Base-by-base conservation (phyloP, 345 rosid genomes). In the Euphorbia tirucalli region DNA sequence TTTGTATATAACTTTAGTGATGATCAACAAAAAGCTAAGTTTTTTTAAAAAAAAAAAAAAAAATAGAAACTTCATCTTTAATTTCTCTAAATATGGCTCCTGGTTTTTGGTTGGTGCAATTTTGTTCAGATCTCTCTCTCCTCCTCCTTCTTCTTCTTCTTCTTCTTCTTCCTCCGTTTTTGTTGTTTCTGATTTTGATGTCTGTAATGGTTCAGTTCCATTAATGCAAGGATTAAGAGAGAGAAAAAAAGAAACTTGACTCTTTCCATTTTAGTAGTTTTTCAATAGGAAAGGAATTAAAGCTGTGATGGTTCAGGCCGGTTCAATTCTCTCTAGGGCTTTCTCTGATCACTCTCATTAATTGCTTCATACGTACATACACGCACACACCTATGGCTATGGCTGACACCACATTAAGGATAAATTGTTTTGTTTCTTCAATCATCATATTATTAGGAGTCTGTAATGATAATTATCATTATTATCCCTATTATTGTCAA, bases 251-350 rank as follows among this genome's bases (percentile, higher is more conserved):
- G 72, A 63, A 62, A 43, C 52, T 64, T 70, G 48, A 22, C 44
- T 54, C 73, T 77, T 71, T 76, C 54, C 70, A n/a, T 61, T 61
- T 64, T 41, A 69, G 66, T 71, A 70, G 41, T 35, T 24, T 66
- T 7, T 9, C 54, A 61, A 48, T 21, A 41, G 62, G 72, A 72
- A 31, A 1, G 31, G 31, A 46, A 31, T 31, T 69, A 74, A 72
- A 56, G 74, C 81, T 82, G 78, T 49, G 62, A 24, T 63, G n/a
- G n/a, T n/a, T n/a, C n/a, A n/a, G n/a, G n/a, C n/a, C n/a, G 63
- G 76, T 73, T 68, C 64, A 79, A 65, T 24, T 79, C 77, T 74
- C 85, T 81, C 85, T 75, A 62, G 85, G 81, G 74, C 78, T 79
- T 81, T 85, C 79, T 83, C 80, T 77, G 78, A 69, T 72, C 35